phyloP scores from a whole-genome alignment of 1,284 basidiomycete genomes.

The Ceratobasidium sp. region DNA sequence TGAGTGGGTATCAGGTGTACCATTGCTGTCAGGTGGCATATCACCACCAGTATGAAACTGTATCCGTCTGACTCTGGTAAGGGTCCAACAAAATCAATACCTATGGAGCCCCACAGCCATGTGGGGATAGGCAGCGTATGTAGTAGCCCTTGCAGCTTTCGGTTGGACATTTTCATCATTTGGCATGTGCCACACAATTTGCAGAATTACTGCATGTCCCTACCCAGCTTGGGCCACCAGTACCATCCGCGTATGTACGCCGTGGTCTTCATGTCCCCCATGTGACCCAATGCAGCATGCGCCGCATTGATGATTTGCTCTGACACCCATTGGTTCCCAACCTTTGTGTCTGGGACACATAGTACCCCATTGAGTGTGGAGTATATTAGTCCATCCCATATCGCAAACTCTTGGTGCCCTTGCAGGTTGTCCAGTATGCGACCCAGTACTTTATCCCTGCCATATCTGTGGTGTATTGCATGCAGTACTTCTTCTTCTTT shows the following conservation, averaged over 20 bases:
- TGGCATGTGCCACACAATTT: slow-evolving; percentile 43
- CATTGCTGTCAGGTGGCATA: slow-evolving; percentile 58
- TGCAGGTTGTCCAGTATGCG: too few relatives aligned
- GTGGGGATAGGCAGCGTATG: slow-evolving; percentile 56
- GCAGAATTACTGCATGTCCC: slow-evolving; percentile 45
- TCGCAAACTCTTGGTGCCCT: too few relatives aligned
- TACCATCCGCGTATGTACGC: slow-evolving; percentile 37
- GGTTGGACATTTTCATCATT: slow-evolving; percentile 44
- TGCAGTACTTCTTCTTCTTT: too few relatives aligned
- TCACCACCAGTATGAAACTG: slow-evolving; percentile 58
- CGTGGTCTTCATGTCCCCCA: slow-evolving; percentile 48
- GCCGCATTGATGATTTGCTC: slow-evolving; percentile 51
- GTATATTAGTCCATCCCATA: slow-evolving; percentile 54
- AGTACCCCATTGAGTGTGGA: slow-evolving; percentile 51
- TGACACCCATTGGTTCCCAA: slow-evolving; percentile 41
- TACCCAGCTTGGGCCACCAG: slow-evolving; percentile 50
- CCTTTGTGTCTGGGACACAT: slow-evolving; percentile 56
- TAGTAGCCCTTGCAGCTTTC: slow-evolving; percentile 55
- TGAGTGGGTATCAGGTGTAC: slow-evolving; percentile 57
- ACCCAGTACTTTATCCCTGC: too few relatives aligned
- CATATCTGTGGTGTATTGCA: too few relatives aligned
- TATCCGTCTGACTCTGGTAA: slow-evolving; percentile 56
- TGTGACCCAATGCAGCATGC: slow-evolving; percentile 45
- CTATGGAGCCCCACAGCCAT: slow-evolving; percentile 59
- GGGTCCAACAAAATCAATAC: slow-evolving; percentile 63